A percentile compares a stretch with the other conserved stretches of the same genome.
Evolutionary conservation across 2,329 filamentous ascomycete genomes (phyloP).

Genomic region (Ophiosphaerella narmari): DNA sequence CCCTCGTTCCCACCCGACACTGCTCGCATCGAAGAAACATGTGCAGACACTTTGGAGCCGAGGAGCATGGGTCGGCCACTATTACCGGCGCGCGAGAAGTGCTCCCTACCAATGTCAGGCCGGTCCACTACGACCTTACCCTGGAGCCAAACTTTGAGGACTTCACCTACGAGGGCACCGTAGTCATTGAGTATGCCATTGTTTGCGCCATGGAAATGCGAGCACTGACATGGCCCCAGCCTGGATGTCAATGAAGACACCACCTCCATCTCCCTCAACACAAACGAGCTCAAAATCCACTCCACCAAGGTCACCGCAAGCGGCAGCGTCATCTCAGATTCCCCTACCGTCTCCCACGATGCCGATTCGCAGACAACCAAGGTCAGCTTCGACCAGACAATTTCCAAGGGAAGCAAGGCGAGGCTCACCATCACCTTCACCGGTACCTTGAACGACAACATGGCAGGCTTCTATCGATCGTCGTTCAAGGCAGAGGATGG

Average conservation of each 20-base stretch:
- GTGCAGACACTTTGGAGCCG: conserved; percentile 66
- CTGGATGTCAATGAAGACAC: conserved; percentile 85
- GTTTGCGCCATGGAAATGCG: background rate
- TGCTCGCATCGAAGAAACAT: conserved; percentile 80
- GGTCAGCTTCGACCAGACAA: conserved; percentile 73
- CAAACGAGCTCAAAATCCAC: conserved; percentile 82
- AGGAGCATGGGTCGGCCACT: conserved; percentile 61
- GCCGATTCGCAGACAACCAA: conserved; percentile 80
- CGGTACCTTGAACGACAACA: conserved; percentile 85
- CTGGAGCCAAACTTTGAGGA: conserved; percentile 89
- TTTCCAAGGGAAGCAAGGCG: conserved; percentile 77
- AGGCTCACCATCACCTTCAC: conserved; percentile 78
- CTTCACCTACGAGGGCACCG: conserved; percentile 83
- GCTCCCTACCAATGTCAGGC: conserved; percentile 87
- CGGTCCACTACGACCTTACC: conserved; percentile 88
- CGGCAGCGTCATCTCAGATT: conserved; percentile 63
- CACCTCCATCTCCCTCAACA: conserved; percentile 84
- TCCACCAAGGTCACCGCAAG: conserved; percentile 69
- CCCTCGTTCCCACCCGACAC: conserved; percentile 50
- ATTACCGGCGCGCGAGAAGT: conserved; percentile 75
- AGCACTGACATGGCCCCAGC: conserved; percentile 45
- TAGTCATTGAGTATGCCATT: conserved; percentile 71
- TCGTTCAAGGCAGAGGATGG: conserved; percentile 87
- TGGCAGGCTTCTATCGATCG: conserved; percentile 97
- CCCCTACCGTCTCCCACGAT: conserved; percentile 72